phyloP scores from a whole-genome alignment of 768 basidiomycete species.

The Neoboletus brunneissimus region DNA sequence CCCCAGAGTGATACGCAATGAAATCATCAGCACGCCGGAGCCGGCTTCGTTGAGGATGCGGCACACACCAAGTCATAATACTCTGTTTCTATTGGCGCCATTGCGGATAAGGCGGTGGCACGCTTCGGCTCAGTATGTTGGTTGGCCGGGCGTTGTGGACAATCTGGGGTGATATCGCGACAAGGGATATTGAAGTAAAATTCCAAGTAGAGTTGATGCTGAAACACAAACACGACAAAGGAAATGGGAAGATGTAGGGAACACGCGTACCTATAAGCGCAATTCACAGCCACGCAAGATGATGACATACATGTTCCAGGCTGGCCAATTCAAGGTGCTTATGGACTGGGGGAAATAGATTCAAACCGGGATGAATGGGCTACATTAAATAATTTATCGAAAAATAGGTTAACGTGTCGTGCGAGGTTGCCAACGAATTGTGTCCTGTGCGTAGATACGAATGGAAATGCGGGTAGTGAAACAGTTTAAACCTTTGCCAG shows the following conservation, averaged over 20 bases:
- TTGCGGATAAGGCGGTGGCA: conserved; percentile 25
- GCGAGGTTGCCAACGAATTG: conserved; percentile 8
- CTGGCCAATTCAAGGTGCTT: conserved; percentile 2
- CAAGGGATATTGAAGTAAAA: background rate
- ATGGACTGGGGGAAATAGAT: conserved; percentile 1
- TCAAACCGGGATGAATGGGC: conserved; percentile 17
- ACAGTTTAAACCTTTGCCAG: conserved; percentile 10
- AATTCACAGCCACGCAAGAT: conserved; percentile 28
- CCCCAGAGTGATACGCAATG: background rate
- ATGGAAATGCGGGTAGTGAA: conserved; percentile 22
- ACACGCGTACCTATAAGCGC: background rate
- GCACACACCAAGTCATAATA: conserved; percentile 79
- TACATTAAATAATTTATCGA: conserved; percentile 33
- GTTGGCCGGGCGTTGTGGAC: background rate
- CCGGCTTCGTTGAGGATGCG: background rate
- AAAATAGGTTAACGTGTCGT: conserved; percentile 23
- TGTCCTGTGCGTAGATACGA: conserved; percentile 21
- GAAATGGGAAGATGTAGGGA: background rate
- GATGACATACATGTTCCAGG: conserved; percentile 17
- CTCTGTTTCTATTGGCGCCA: conserved; percentile 89
- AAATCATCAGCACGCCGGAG: background rate
- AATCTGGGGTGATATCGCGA: conserved; percentile 9
- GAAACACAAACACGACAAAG: conserved; percentile 7
- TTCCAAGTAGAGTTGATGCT: background rate
- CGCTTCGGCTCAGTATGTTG: background rate